Percentiles rank a stretch among this genome's conserved stretches.
Conservation (phyloP, 1,284 basidiomycete genomes). For the Quambalaria eucalypti region DNA sequence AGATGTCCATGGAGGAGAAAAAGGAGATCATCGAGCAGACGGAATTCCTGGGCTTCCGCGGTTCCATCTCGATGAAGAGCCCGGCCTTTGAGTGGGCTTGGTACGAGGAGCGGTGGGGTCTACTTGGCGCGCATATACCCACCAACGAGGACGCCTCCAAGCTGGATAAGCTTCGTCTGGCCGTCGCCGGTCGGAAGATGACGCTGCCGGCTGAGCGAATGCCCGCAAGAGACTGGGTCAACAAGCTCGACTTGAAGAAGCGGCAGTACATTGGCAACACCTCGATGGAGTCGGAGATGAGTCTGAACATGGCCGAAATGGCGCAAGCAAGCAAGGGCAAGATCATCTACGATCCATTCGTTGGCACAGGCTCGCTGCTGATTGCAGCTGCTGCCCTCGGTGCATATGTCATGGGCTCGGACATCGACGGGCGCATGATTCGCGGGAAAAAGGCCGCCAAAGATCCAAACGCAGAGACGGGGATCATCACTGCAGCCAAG, state of each 20-base stretch:
- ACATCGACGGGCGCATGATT: conserved; percentile 96
- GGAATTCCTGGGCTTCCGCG: conserved; percentile 71
- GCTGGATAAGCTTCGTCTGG: not conserved
- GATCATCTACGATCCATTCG: conserved; percentile 89
- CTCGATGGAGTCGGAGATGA: conserved; percentile 93
- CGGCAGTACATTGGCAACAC: conserved; percentile 84
- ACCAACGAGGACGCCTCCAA: conserved; percentile 8
- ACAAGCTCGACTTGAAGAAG: conserved; percentile 66
- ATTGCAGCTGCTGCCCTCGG: conserved; percentile 69
- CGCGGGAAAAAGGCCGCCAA: conserved; percentile 63
- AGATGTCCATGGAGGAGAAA: conserved; percentile 39
- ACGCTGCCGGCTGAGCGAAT: not conserved
- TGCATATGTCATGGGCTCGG: conserved; percentile 76
- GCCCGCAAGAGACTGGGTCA: conserved; percentile 38
- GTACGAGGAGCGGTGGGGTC: conserved; percentile 62
- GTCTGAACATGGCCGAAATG: conserved; percentile 90
- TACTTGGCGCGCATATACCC: conserved; percentile 53
- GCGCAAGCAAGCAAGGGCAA: conserved; percentile 68
- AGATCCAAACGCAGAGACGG: conserved; percentile 44
- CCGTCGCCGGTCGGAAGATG: not conserved
- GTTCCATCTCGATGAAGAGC: conserved; percentile 71
- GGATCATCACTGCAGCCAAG: conserved; percentile 69
- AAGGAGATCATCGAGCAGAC: conserved; percentile 64
- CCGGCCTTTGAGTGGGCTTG: conserved; percentile 70
- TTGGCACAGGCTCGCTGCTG: conserved; percentile 91